Percentiles rank a stretch among this genome's conserved stretches.
Evolutionary conservation across 2,329 filamentous ascomycete species (phyloP).

Genomic region (Sclerotinia glacialis): DNA sequence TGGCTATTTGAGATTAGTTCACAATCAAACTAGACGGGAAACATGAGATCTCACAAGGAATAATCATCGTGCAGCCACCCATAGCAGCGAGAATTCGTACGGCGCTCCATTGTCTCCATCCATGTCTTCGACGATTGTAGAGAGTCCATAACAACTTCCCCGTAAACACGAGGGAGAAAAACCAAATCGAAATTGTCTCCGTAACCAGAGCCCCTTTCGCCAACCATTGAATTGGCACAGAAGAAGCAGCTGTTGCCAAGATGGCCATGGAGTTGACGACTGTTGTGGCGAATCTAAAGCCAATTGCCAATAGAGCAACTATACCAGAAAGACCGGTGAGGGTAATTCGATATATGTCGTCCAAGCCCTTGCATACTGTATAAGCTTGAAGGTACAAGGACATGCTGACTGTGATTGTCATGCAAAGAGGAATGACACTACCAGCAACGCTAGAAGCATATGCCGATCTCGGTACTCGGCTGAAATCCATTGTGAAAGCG

Average conservation of each 20-base stretch:
- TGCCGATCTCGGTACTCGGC: conserved; percentile 43
- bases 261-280: conserved; percentile 45
- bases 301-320: conserved; percentile 51
- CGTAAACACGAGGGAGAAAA: conserved; percentile 61
- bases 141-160: conserved; percentile 59
- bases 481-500: conserved; percentile 48
- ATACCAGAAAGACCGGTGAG: conserved; percentile 49
- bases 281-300: conserved; percentile 52
- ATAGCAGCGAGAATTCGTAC: conserved; percentile 68
- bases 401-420: conserved; percentile 53
- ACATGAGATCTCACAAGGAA: conserved; percentile 53
- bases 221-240: conserved; percentile 42
- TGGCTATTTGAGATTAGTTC: conserved; percentile 44
- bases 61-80: conserved; percentile 63
- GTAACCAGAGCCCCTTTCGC: conserved; percentile 48
- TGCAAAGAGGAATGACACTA: conserved; percentile 49
- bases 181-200: conserved; percentile 56
- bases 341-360: conserved; percentile 44
- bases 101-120: conserved; percentile 58
- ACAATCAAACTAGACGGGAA: background rate
- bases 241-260: conserved; percentile 29
- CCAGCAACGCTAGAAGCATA: conserved; percentile 49
- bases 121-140: conserved; percentile 52
- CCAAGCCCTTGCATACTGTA: conserved; percentile 52
- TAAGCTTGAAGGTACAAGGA: conserved; percentile 62